Base-by-base conservation (phyloP, 208 protist genomes). In the Trypanosoma lewisi region DNA sequence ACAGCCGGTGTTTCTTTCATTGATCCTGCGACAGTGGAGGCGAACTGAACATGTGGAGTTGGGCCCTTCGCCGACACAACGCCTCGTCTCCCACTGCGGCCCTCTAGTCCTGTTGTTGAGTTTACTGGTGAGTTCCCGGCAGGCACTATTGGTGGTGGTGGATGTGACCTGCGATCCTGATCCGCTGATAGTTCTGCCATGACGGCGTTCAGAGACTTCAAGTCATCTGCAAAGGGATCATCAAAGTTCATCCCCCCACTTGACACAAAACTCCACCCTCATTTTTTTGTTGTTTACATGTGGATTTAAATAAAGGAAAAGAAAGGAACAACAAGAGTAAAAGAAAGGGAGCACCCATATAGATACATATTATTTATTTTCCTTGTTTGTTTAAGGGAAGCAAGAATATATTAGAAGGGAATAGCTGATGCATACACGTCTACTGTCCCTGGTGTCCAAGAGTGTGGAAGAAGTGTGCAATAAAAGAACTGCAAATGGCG, bases 161-260 rank as follows among this genome's bases (percentile, higher is more conserved):
- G 19, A 19, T 33, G 42, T 17, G 64, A 50, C 21, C 21, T 28
- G 16, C 45, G 16, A 28, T 16, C 27, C 30, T 48, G 59, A 7
- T 27, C 53, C 12, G 49, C 49, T 30, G 56, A n/a, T 11, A 70
- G 39, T 30, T 72, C n/a, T 37, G 67, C 67, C 67, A 72, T 72
- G 16, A 66, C 25, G 17, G 67, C 33, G 27, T 70, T 56, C 50
- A 85, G 71, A 21, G 67, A 67, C 14, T 60, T 67, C 33, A 87
- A 70, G 52, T 91, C 80, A 75, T 75, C 68, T 11, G 84, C 80
- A 67, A 83, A 91, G 21, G 75, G 84, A 49, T 91, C 80, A 23
- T 91, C 67, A 47, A 91, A 66, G 64, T 78, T 85, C 84, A 91
- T 91, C 44, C 42, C 23, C 19, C 33, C 53, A 11, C 11, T 51